Evolutionary conservation across 2,329 filamentous ascomycete species (phyloP), one percentile per base, ranked within the genome.

Genomic region (Dactylellina parvicollis): DNA sequence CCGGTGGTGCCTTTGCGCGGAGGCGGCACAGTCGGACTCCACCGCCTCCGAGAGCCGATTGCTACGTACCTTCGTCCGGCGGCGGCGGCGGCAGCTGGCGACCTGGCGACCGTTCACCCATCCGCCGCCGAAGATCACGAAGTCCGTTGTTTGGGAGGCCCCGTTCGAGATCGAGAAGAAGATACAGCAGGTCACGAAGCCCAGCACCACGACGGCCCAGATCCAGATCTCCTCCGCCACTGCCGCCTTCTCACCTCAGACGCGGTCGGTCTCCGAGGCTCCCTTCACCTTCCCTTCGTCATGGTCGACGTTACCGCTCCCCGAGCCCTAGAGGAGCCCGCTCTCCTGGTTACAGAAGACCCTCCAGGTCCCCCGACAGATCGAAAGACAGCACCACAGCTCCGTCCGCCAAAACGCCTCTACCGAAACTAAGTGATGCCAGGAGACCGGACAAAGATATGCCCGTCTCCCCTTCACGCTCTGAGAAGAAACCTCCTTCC

Each of bases 11-110:
- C 49, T 73, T 76, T 18, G 55, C 46, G 5, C 74, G 77, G 22
- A 74, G 74, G 30, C 71, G 74, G 40, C 75, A 66, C 34, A 65
- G 57, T 38, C 75, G 75, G 16, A 71, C 76, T 10, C 76, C 76
- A 14, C 76, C 76, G 5, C 76, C 76, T 30, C 69, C 73, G 14
- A 75, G 76, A 40, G 76, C 76, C 20, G 76, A 77, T 61, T 76
- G 76, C 47, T 77, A 76, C 55, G 76, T 77, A 8, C 76, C 77
- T 28, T 65, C 55, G 34, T 74, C 57, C 32, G 66, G 28, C 54
- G 70, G 54, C 36, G 70, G 54, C 36, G 76, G 60, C 56, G 75
- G 42, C 47, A 75, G 76, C 50, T 76, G 61, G 42, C 71, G 76
- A 52, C 75, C 76, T n/a, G 62, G 57, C n/a, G 60, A 66, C 47